phyloP scores from a whole-genome alignment of 148 eudicot species.

The Arbutus unedo region DNA sequence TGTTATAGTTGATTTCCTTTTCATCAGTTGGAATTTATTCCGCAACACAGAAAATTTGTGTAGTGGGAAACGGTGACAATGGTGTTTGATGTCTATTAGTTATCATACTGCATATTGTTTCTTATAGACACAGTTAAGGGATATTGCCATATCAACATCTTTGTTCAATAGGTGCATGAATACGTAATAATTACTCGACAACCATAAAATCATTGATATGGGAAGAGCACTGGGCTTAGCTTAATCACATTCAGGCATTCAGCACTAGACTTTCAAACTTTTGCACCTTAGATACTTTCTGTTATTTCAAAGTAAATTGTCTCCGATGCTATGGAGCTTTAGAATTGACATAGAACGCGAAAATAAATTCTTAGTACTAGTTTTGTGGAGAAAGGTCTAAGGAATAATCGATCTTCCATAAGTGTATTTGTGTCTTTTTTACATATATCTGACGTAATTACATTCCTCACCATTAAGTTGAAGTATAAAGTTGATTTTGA shows the following conservation, averaged over 20 bases:
- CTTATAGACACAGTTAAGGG: background rate
- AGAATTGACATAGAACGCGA: background rate
- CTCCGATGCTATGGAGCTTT: background rate
- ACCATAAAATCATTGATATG: background rate
- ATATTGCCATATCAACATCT: background rate
- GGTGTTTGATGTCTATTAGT: background rate
- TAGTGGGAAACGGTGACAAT: too few relatives aligned
- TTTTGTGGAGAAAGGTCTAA: background rate
- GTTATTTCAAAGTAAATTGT: background rate
- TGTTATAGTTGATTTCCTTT: background rate
- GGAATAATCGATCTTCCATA: background rate
- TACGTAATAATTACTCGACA: background rate
- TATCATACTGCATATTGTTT: background rate
- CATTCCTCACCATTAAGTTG: background rate
- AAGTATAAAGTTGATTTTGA: background rate
- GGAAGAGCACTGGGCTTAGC: background rate
- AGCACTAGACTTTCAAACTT: background rate
- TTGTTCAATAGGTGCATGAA: background rate
- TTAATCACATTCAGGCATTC: background rate
- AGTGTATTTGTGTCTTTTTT: background rate
- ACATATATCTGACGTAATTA: background rate
- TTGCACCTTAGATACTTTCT: background rate
- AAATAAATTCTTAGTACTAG: background rate
- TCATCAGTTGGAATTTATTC: background rate
- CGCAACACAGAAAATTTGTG: too few relatives aligned